Conservation (phyloP, 257 asterid genomes). For the Jaltomata sinuosa region DNA sequence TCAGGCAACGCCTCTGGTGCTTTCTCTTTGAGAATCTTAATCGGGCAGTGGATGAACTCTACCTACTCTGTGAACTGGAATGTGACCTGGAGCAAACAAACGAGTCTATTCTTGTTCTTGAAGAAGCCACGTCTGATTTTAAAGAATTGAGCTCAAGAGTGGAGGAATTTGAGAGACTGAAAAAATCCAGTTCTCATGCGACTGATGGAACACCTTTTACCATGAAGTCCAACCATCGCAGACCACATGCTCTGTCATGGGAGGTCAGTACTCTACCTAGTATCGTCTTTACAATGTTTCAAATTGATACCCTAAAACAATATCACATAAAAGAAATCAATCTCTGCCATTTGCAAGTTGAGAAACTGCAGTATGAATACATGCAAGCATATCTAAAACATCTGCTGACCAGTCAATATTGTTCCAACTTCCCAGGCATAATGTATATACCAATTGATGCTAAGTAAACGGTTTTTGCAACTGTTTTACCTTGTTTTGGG, state of each 20-base stretch:
- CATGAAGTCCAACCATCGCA: conserved; percentile 86
- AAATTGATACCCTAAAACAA: background rate
- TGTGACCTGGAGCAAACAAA: conserved; percentile 91
- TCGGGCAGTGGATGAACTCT: conserved; percentile 94
- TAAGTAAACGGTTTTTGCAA: background rate
- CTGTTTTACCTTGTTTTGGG: background rate
- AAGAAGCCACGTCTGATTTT: conserved; percentile 95
- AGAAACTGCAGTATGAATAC: background rate
- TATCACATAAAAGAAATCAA: background rate
- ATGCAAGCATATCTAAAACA: background rate
- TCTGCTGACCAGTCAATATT: background rate
- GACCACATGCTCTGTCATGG: conserved; percentile 99
- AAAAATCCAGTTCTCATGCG: conserved; percentile 47
- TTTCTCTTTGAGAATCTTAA: conserved; percentile 97
- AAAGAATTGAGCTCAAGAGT: conserved; percentile 76
- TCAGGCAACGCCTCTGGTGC: conserved; percentile 97
- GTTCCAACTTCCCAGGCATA: background rate
- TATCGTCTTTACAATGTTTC: background rate
- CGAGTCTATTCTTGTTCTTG: conserved; percentile 94
- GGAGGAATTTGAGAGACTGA: conserved; percentile 78
- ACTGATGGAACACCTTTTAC: conserved; percentile 47
- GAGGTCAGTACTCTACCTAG: conserved; percentile 58
- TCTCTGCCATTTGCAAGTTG: background rate
- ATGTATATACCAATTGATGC: background rate
- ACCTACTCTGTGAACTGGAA: conserved; percentile 97